Conservation (phyloP, 768 basidiomycete species). For the Naganishia randhawae region DNA sequence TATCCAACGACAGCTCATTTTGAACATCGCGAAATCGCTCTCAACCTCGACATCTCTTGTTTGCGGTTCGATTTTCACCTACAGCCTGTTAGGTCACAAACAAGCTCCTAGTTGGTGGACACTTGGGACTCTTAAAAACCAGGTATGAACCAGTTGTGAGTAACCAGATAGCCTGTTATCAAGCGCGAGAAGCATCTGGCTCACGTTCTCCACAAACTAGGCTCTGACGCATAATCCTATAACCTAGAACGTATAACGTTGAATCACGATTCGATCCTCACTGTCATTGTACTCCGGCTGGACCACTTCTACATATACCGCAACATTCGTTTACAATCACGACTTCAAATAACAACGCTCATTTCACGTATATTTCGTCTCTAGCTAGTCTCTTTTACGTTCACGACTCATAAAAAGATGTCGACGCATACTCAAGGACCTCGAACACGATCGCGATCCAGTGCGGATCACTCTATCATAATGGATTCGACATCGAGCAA, state of each 20-base stretch:
- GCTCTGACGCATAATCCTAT: background rate
- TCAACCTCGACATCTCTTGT: background rate
- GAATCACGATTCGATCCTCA: background rate
- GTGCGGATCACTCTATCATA: background rate
- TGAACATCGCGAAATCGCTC: background rate
- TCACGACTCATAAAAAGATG: background rate
- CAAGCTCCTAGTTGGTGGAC: background rate
- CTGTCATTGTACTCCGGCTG: background rate
- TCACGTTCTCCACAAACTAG: background rate
- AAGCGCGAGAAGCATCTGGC: background rate
- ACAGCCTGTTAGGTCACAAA: slow-evolving; percentile 17
- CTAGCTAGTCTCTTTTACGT: background rate
- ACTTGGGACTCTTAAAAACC: background rate
- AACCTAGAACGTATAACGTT: background rate
- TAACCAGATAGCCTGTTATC: background rate
- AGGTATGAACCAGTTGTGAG: background rate
- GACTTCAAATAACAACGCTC: slow-evolving; percentile 1
- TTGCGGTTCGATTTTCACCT: background rate
- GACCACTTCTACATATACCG: background rate
- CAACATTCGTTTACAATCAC: background rate
- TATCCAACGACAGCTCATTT: background rate
- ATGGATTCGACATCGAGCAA: background rate
- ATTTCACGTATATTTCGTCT: background rate
- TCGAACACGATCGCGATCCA: slow-evolving; percentile 8
- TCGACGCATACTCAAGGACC: background rate